Conservation (phyloP, 805 yeast genomes). For the Zygoascus biomembranicola region DNA sequence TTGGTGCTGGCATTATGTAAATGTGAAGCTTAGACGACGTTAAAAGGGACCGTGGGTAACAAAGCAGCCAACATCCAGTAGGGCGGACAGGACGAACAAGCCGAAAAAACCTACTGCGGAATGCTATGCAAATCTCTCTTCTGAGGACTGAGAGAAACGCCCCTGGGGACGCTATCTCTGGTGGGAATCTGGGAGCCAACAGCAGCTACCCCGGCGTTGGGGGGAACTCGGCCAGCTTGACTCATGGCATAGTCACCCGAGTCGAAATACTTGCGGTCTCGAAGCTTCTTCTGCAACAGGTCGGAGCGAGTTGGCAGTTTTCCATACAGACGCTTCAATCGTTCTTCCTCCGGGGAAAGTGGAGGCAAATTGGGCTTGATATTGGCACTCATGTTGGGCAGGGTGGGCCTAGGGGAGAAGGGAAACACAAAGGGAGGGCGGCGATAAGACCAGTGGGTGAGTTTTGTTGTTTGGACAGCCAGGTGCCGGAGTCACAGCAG, state of each 20-base stretch:
- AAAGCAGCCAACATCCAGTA: too few relatives aligned
- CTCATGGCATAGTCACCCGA: constrained; percentile 90
- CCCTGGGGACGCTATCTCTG: constrained; percentile 20
- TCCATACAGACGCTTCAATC: constrained; percentile 73
- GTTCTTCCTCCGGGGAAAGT: constrained; percentile 50
- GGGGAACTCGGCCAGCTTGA: constrained; percentile 26
- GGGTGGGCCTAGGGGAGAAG: neutral
- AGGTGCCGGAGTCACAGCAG: too few relatives aligned
- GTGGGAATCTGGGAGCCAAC: constrained; percentile 22
- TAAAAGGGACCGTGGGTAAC: too few relatives aligned
- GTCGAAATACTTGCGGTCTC: constrained; percentile 87
- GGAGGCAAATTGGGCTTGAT: neutral
- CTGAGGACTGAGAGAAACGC: neutral
- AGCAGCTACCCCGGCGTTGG: constrained; percentile 14
- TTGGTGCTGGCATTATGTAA: too few relatives aligned
- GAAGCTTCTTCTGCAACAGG: constrained; percentile 56
- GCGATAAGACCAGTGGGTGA: too few relatives aligned
- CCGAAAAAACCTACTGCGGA: too few relatives aligned
- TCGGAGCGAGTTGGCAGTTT: constrained; percentile 77
- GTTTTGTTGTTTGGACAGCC: too few relatives aligned
- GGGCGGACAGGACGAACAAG: too few relatives aligned
- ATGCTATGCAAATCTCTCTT: neutral
- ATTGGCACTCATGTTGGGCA: neutral
- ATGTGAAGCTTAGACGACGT: too few relatives aligned
- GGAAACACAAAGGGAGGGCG: too few relatives aligned